Conservation (phyloP, 1,284 basidiomycete genomes). For the Neolentinus lepideus region DNA sequence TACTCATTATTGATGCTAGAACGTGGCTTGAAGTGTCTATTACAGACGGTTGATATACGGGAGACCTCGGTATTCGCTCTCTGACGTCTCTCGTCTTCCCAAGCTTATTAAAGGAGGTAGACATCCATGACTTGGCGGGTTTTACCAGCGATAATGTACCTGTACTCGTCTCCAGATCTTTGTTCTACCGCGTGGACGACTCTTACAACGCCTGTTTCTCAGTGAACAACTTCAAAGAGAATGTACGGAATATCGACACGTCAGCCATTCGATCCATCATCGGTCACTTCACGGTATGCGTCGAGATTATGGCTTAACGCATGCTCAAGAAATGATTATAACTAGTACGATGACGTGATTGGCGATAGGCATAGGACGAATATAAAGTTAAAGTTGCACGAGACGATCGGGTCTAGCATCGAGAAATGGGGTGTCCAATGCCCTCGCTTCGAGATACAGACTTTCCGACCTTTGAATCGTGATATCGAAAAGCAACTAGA, state of each 20-base stretch:
- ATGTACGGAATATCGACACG: constrained; percentile 42
- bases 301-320: too few species aligned
- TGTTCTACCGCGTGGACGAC: constrained; percentile 41
- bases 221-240: constrained; percentile 36
- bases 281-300: constrained; percentile 38
- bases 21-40: neutral
- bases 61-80: constrained; percentile 39
- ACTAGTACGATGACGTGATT: constrained; percentile 30
- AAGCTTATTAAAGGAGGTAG: too few species aligned
- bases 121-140: constrained; percentile 18
- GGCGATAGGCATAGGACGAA: constrained; percentile 45
- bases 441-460: constrained; percentile 46
- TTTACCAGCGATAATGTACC: constrained; percentile 50
- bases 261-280: constrained; percentile 43
- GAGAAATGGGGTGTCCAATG: constrained; percentile 49
- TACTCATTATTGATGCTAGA: neutral
- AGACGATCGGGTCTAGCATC: constrained; percentile 35
- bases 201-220: constrained; percentile 45
- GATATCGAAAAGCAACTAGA: constrained; percentile 44
- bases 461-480: constrained; percentile 46
- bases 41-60: constrained; percentile 37
- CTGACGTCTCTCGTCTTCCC: too few species aligned
- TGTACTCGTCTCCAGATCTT: constrained; percentile 39
- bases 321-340: constrained; percentile 3
- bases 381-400: constrained; percentile 32